Base-by-base conservation (phyloP, 1,284 basidiomycete genomes). In the Abortiporus biennis region DNA sequence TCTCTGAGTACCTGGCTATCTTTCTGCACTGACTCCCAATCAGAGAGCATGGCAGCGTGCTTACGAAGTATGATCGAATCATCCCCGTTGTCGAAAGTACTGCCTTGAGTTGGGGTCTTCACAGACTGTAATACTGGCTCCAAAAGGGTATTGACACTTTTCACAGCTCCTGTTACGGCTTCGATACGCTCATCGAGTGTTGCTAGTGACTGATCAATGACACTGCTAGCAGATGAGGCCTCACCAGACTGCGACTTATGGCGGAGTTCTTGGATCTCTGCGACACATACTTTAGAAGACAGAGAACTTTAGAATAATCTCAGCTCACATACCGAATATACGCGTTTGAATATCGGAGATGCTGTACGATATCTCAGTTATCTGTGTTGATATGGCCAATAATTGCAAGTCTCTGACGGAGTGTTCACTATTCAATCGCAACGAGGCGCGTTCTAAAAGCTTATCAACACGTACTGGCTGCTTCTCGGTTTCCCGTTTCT, bases 341-440 rank as follows among this genome's bases (percentile, higher is more conserved):
- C 86, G 81, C 43, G 87, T 87, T 61, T 90, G 85, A 30, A 90
- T 86, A 60, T 90, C 87, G 21, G 85, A 87, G 48, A 90, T 81
- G 52, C 74, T 76, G 57, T 86, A 90, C 3, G 83, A 84, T 32
- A 89, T 71, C 58, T 90, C 86, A 11, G 86, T 89, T 55, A 90
- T 85, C 54, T 82, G 81, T 1, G 85, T 84, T n/a, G 85, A 87
- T 51, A 85, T 69, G 27, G 85, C 84, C 27, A 90, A 66, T 33
- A 86, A 58, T 39, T 76, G 81, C 33, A 90, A 67, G 56, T 88
- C 81, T 43, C 82, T 86, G 62, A n/a, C n/a, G 43, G 19, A 16
- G 40, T 27, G 24, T 19, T 25, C 51, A 19, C 15, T 47, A 49
- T 49, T 44, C 33, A 36, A 30, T 24, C 25, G 33, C 34, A 11